A percentile compares a stretch with the other conserved stretches of the same genome.
Conservation (phyloP, 495 filamentous ascomycete species). For the Lophium mytilinum region DNA sequence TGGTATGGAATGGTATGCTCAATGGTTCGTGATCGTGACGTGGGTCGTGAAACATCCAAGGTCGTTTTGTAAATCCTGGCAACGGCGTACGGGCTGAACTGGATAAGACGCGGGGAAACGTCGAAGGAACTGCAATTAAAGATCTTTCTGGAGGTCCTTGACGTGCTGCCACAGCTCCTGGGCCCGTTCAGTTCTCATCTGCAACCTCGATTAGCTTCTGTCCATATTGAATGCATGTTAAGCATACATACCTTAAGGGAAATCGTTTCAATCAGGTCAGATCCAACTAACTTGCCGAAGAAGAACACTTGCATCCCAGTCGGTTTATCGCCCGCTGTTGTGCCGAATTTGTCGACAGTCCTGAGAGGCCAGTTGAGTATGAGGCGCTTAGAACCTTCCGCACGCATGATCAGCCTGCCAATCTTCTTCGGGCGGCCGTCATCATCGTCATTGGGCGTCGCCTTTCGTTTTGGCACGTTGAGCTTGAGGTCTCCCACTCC, state of each 20-base stretch:
- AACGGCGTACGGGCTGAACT: too few species aligned
- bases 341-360: slow-evolving; percentile 63
- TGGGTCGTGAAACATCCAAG: too few species aligned
- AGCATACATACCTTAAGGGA: slow-evolving; percentile 57
- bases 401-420: slow-evolving; percentile 73
- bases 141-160: slow-evolving; percentile 24
- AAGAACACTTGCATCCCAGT: slow-evolving; percentile 45
- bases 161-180: slow-evolving; percentile 25
- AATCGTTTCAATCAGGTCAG: slow-evolving; percentile 28
- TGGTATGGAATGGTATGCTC: too few species aligned
- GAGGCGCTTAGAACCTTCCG: slow-evolving; percentile 77
- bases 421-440: neutral
- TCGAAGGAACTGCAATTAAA: slow-evolving; percentile 8
- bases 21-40: too few species aligned
- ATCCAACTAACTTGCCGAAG: slow-evolving; percentile 25
- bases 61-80: too few species aligned
- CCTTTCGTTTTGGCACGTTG: slow-evolving; percentile 38
- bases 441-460: neutral
- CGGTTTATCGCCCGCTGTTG: slow-evolving; percentile 43
- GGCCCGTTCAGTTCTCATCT: slow-evolving; percentile 24
- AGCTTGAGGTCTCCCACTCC: slow-evolving; percentile 77
- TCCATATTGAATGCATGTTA: neutral
- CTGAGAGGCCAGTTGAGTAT: slow-evolving; percentile 74
- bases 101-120: too few species aligned
- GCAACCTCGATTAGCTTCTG: neutral